Percentiles rank a stretch among this genome's conserved stretches.
Conservation (phyloP, 2,329 filamentous ascomycete species). For the Berkeleyomyces rouxiae region DNA sequence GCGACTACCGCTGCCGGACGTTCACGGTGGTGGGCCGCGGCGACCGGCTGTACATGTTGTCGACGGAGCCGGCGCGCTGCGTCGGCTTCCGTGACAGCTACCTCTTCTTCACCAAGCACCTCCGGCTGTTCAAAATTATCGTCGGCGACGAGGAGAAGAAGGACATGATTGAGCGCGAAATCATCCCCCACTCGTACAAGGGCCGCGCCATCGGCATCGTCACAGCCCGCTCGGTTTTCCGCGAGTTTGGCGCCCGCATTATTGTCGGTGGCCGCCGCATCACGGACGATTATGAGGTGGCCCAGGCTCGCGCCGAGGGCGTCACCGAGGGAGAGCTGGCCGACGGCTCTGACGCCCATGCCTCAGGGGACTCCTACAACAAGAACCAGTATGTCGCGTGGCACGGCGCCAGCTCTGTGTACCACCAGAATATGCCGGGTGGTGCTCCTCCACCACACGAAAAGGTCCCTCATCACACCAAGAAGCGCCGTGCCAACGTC, state of each 20-base stretch:
- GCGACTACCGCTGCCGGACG: conserved; percentile 88
- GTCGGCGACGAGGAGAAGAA: conserved; percentile 94
- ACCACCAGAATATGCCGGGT: conserved; percentile 65
- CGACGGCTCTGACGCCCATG: conserved; percentile 69
- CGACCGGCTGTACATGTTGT: conserved; percentile 89
- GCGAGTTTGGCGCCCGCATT: conserved; percentile 89
- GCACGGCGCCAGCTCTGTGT: conserved; percentile 92
- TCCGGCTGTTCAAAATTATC: conserved; percentile 92
- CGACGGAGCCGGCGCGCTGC: conserved; percentile 89
- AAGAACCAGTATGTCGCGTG: conserved; percentile 98
- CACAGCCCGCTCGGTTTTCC: conserved; percentile 87
- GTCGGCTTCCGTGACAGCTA: conserved; percentile 97
- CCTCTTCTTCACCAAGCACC: conserved; percentile 96
- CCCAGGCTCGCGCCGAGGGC: conserved; percentile 57
- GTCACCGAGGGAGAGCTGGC: conserved; percentile 77
- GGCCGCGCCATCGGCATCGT: conserved; percentile 93
- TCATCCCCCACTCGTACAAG: conserved; percentile 97
- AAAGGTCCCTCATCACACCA: conserved; percentile 30
- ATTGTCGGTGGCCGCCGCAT: conserved; percentile 79
- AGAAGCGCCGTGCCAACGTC: conserved; percentile 72
- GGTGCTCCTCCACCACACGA: conserved; percentile 46
- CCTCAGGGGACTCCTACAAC: conserved; percentile 78
- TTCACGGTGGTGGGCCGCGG: conserved; percentile 79
- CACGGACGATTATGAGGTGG: conserved; percentile 75
- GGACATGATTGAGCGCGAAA: conserved; percentile 84